A percentile compares a stretch with the other conserved stretches of the same genome.
Conservation (phyloP, 2,329 filamentous ascomycete genomes). For the Trichophyton verrucosum region DNA sequence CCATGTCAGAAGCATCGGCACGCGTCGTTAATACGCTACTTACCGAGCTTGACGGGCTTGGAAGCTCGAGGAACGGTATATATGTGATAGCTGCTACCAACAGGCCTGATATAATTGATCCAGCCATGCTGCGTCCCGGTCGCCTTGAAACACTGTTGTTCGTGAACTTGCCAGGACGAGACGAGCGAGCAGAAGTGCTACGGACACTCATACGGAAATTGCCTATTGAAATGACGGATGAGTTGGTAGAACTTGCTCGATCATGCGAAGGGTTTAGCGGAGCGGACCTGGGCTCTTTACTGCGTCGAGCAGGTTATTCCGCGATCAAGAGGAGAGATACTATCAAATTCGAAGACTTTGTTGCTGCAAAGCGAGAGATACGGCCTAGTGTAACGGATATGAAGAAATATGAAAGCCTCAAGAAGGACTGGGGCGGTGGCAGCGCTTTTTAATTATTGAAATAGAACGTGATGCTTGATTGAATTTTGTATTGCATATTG, state of each 20-base stretch:
- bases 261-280: constrained; percentile 69
- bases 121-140: constrained; percentile 84
- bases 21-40: constrained; percentile 91
- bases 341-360: constrained; percentile 36
- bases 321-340: constrained; percentile 39
- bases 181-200: constrained; percentile 77
- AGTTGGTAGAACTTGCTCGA: constrained; percentile 53
- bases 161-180: constrained; percentile 67
- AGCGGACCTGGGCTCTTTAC: constrained; percentile 49
- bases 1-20: constrained; percentile 66
- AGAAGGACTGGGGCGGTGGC: constrained; percentile 37
- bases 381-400: constrained; percentile 45
- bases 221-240: constrained; percentile 40
- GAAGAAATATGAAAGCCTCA: constrained; percentile 44
- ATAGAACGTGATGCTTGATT: neutral
- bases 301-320: constrained; percentile 47
- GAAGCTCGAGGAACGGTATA: constrained; percentile 63
- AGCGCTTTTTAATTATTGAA: constrained; percentile 12
- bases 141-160: constrained; percentile 80
- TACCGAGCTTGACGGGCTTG: constrained; percentile 80
- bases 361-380: constrained; percentile 29
- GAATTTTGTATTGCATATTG: constrained; percentile 2
- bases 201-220: constrained; percentile 48
- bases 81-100: constrained; percentile 95
- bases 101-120: constrained; percentile 89